Percentiles rank a stretch among this genome's conserved stretches.
Conservation (phyloP, 2,329 filamentous ascomycete genomes). For the Didymella exigua region DNA sequence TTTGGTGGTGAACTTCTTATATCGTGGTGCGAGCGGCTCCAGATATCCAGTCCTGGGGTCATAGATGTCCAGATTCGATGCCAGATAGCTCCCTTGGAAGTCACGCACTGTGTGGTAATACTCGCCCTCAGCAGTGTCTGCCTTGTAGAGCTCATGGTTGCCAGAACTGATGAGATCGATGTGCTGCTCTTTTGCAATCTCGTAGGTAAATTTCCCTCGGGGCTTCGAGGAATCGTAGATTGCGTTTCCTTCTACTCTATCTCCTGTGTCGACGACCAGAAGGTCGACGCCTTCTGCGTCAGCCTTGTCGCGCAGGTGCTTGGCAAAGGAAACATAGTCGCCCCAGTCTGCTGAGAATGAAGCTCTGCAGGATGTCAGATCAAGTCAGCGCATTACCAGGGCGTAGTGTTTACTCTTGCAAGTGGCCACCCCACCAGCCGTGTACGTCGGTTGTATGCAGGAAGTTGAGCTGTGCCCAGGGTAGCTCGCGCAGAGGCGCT, state of each 20-base stretch:
- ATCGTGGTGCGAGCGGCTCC: conserved; percentile 79
- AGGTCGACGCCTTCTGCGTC: conserved; percentile 81
- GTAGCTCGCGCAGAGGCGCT: conserved; percentile 80
- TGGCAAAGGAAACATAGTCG: conserved; percentile 92
- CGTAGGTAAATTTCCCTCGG: conserved; percentile 86
- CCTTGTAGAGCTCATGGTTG: conserved; percentile 93
- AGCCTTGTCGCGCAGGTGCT: conserved; percentile 78
- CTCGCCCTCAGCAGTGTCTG: conserved; percentile 77
- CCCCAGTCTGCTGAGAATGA: conserved; percentile 98
- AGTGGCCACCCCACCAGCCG: conserved; percentile 92
- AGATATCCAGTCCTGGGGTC: conserved; percentile 72
- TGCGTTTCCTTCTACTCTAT: conserved; percentile 91
- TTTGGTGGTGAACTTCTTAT: conserved; percentile 88
- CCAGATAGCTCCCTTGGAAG: conserved; percentile 79
- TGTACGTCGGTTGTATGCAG: conserved; percentile 91
- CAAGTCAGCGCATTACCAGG: no score
- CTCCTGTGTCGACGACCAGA: conserved; percentile 93
- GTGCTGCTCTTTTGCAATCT: conserved; percentile 80
- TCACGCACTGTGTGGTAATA: conserved; percentile 80
- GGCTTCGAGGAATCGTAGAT: conserved; percentile 89
- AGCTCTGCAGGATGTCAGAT: conserved; percentile 57
- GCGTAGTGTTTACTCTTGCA: conserved; percentile 71
- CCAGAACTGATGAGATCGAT: conserved; percentile 86
- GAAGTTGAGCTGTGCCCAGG: conserved; percentile 93
- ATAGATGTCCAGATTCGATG: conserved; percentile 90